Evolutionary conservation across 805 yeast species (phyloP), one percentile per base, ranked within the genome.

Genomic region (Saccharomycopsis selenospora): DNA sequence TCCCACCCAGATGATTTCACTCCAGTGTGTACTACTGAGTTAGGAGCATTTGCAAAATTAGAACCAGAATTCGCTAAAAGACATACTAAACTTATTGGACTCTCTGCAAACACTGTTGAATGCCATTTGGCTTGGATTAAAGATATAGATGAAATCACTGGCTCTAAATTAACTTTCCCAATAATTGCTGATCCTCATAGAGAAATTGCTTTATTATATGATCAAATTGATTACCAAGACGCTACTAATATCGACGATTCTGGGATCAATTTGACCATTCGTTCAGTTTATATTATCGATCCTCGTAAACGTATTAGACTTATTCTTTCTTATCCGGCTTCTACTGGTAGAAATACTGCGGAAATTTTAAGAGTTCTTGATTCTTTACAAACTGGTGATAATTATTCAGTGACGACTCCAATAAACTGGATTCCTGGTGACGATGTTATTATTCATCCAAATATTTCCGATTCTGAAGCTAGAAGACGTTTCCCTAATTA

Each of bases 1-100:
- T 78, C 85, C 27, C 88, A 82, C 62, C 89, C 89, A 48, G 87
- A 80, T 55, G 88, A 82, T 62, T 82, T 78, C 70, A 82, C 89
- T 18, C 89, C 89, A 29, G 85, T 82, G 43, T 82, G 89, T 64
- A 82, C 88, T 55, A 82, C 89, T 45, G 89, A 82, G 64, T 70
- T 82, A 51, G 88, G 88, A 54, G 88, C 87, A 5, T 81, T 82
- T 59, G 82, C 87, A 55, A 75, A 77, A 60, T 68, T 82, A 60
- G 79, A 80, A 61, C 83, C 84, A 11, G 87, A 82, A 62, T 82
- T 82, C 60, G 70, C 70, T 57, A 73, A 76, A 62, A 72, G 87
- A 62, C 75, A 76, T 49, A 81, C 80, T 48, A 80, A 80, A 59
- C 69, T 82, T 60, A 74, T 82, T 60, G 88, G 87, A 33, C 68